Evolutionary conservation across 495 filamentous ascomycete species (phyloP).

Genomic region (Lasiosphaeria miniovina): DNA sequence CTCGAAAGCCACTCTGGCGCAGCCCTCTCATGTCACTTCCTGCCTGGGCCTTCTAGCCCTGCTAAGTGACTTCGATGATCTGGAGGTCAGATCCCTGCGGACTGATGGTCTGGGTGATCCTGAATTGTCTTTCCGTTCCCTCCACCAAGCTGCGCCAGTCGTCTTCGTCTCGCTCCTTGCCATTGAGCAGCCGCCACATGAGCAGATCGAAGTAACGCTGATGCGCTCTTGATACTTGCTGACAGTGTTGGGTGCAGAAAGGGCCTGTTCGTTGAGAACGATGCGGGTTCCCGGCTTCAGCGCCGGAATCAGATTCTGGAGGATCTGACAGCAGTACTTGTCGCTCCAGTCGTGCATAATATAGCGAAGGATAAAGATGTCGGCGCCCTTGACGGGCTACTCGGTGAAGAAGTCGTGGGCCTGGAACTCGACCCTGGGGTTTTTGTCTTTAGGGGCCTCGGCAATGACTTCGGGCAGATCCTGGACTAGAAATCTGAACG

Average conservation of each 20-base stretch:
- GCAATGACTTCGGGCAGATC: slow-evolving; percentile 5
- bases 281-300: slow-evolving; percentile 7
- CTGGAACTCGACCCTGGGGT: slow-evolving; percentile 27
- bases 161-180: too few species aligned
- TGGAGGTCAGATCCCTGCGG: too few species aligned
- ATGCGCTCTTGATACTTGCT: too few species aligned
- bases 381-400: slow-evolving; percentile 47
- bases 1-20: too few species aligned
- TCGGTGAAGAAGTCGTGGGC: slow-evolving; percentile 51
- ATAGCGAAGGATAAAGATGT: slow-evolving; percentile 37
- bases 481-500: slow-evolving; percentile 10
- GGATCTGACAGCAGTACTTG: slow-evolving; percentile 7
- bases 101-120: too few species aligned
- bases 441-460: neutral
- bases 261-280: slow-evolving; percentile 4
- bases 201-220: too few species aligned
- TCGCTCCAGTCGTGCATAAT: slow-evolving; percentile 47
- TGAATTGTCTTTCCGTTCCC: too few species aligned
- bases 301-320: slow-evolving; percentile 6
- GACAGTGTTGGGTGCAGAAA: neutral
- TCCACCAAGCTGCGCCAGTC: too few species aligned
- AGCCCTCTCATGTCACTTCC: too few species aligned
- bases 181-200: too few species aligned
- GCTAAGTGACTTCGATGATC: too few species aligned
- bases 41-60: too few species aligned